Conservation (phyloP, 2,329 filamentous ascomycete species). For the Madurella mycetomatis region DNA sequence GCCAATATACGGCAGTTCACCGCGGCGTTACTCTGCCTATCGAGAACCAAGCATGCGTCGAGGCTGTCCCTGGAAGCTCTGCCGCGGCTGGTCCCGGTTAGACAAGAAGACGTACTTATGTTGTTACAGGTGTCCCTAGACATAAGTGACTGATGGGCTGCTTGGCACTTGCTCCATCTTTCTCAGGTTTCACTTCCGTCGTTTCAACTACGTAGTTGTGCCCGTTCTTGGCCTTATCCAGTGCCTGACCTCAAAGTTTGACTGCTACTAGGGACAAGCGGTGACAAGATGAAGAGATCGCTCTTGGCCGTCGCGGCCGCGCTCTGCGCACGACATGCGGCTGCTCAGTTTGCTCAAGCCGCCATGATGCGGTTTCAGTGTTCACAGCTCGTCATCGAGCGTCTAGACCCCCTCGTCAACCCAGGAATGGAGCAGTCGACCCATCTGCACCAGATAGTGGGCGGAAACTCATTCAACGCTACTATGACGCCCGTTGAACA, state of each 20-base stretch:
- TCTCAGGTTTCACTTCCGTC: no score
- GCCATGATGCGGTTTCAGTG: slow-evolving; percentile 27
- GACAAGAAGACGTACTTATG: no score
- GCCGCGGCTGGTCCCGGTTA: no score
- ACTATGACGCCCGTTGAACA: slow-evolving; percentile 30
- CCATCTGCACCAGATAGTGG: slow-evolving; percentile 39
- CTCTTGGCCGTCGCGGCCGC: slow-evolving; percentile 6
- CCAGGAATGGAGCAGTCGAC: slow-evolving; percentile 34
- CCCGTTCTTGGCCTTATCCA: no score
- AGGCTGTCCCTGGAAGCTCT: background rate
- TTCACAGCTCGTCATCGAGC: slow-evolving; percentile 25
- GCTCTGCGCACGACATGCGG: slow-evolving; percentile 11
- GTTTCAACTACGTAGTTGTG: no score
- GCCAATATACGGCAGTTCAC: slow-evolving; percentile 21
- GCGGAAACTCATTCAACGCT: slow-evolving; percentile 39
- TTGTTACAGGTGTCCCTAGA: no score
- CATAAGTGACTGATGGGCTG: no score
- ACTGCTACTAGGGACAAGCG: background rate
- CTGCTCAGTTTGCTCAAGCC: slow-evolving; percentile 16
- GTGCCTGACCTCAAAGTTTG: background rate
- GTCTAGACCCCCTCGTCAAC: slow-evolving; percentile 31
- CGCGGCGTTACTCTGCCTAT: background rate
- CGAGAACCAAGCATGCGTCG: background rate
- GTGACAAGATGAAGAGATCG: slow-evolving; percentile 8
- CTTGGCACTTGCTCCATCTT: no score